Conservation (phyloP, 192 early-diverging fungal genomes). For the Cetraspora pellucida region DNA sequence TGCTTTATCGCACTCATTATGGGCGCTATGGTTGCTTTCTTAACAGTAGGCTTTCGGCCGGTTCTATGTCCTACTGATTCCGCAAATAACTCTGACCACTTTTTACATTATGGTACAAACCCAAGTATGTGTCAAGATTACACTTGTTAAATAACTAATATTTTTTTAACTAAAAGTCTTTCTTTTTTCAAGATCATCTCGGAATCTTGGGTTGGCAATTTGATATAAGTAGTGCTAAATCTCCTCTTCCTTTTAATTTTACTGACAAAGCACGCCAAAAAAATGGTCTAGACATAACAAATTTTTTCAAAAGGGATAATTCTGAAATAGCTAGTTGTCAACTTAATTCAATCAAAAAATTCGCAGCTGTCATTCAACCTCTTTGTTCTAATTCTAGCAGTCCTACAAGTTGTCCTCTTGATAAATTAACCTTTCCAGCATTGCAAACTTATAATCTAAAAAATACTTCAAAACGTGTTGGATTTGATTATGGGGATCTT, state of each 20-base stretch:
- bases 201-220: conserved; percentile 29
- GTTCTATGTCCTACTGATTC: conserved; percentile 38
- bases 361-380: background rate
- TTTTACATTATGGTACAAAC: conserved; percentile 40
- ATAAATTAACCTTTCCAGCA: conserved; percentile 39
- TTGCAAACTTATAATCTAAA: background rate
- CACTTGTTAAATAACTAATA: background rate
- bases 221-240: conserved; percentile 34
- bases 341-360: background rate
- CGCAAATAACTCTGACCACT: conserved; percentile 33
- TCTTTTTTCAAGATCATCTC: background rate
- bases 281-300: conserved; percentile 60
- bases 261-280: conserved; percentile 24
- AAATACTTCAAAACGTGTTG: conserved; percentile 41
- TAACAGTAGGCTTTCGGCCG: conserved; percentile 62
- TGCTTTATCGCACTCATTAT: conserved; percentile 72
- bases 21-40: conserved; percentile 68
- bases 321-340: background rate
- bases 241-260: conserved; percentile 10
- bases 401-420: conserved; percentile 46
- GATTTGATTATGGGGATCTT: conserved; percentile 61
- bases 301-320: conserved; percentile 39
- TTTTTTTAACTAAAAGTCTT: background rate
- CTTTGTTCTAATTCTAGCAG: conserved; percentile 21
- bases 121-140: conserved; percentile 32